These are phyloP conservation scores for Chaetomiaceae sp. DNA, from an alignment of 2,329 filamentous ascomycete species.

Conservation along the genomic window DNA sequence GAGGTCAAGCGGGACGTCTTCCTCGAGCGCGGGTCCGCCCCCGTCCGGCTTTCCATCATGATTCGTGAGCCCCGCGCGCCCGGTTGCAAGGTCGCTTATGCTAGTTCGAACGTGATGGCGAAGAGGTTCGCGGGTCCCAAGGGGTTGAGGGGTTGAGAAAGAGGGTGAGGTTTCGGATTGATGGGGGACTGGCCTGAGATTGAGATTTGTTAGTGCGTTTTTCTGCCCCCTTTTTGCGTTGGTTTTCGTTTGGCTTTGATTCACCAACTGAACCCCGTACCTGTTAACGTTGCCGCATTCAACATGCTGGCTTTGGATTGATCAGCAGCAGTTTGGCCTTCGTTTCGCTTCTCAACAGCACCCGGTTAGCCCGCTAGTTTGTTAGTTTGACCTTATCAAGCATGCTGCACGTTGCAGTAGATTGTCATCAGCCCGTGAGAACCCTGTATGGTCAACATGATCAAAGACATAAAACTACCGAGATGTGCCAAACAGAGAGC, in stretches of 20 bases:
- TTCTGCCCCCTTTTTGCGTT: constrained; percentile 2
- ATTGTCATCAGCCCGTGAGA: background rate
- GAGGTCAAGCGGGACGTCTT: constrained; percentile 58
- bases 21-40: constrained; percentile 53
- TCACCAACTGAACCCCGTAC: constrained; percentile 15
- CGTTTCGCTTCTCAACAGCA: background rate
- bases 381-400: background rate
- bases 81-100: constrained; percentile 5
- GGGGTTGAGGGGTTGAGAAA: constrained; percentile 5
- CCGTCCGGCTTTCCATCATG: constrained; percentile 74
- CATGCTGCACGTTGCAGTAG: background rate
- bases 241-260: background rate
- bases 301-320: constrained; percentile 13
- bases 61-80: constrained; percentile 59
- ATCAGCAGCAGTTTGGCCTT: background rate
- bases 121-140: constrained; percentile 3
- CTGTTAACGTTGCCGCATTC: constrained; percentile 13
- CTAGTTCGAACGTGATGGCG: background rate
- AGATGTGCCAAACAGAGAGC: constrained; percentile 3
- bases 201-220: constrained; percentile 6
- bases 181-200: background rate
- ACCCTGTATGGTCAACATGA: constrained; percentile 7
- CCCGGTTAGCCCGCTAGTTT: background rate
- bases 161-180: too few species aligned
- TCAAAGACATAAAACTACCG: background rate